Conservation (phyloP, 108 stramenopile species). For the Cyclotella cryptica region DNA sequence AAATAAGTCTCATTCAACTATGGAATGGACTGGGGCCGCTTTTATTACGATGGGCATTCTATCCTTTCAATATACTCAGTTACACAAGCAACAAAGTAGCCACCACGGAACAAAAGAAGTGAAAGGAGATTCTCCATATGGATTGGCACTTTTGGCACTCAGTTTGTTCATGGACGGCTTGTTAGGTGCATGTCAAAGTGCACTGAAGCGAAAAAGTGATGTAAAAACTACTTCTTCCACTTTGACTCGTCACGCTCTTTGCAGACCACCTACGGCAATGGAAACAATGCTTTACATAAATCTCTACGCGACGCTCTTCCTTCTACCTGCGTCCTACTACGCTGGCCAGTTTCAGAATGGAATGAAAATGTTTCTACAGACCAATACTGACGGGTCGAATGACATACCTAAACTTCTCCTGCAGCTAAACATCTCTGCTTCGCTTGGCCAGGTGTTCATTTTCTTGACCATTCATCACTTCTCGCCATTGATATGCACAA, state of each 20-base stretch:
- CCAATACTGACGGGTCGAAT: conserved; percentile 26
- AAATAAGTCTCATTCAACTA: conserved; percentile 46
- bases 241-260: background rate
- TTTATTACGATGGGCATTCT: conserved; percentile 81
- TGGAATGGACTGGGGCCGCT: conserved; percentile 81
- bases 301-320: conserved; percentile 66
- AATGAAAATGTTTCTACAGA: conserved; percentile 52
- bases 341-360: conserved; percentile 71
- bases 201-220: conserved; percentile 53
- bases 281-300: conserved; percentile 89
- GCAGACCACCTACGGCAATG: conserved; percentile 74
- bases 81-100: conserved; percentile 46
- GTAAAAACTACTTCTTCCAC: background rate
- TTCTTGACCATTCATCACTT: conserved; percentile 94
- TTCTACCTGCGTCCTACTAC: conserved; percentile 72
- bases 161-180: conserved; percentile 83
- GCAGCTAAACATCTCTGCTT: conserved; percentile 73
- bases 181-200: conserved; percentile 77
- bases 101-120: conserved; percentile 18
- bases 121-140: conserved; percentile 63
- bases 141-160: conserved; percentile 64
- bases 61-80: conserved; percentile 73
- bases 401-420: conserved; percentile 38
- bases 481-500: conserved; percentile 87
- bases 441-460: conserved; percentile 95